Evolutionary conservation across 495 filamentous ascomycete species (phyloP), one percentile per base, ranked within the genome.

Genomic region (Aspergillus wentii): DNA sequence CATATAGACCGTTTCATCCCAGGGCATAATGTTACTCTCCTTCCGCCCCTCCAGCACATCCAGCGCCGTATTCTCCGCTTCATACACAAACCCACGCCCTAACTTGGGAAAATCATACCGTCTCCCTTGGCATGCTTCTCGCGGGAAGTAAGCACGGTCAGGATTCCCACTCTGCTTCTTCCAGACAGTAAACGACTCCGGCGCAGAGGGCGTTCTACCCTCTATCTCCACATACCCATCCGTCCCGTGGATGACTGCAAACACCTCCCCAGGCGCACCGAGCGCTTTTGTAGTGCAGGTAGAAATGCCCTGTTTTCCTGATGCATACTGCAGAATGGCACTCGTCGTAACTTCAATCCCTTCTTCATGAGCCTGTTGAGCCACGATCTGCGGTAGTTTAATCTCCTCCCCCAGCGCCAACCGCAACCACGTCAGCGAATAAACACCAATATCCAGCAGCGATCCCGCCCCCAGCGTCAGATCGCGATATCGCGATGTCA

Each of bases 391-490:
- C 9, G 52, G 48, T 4, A 20, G 25, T 17, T 46, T 38, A 19
- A 20, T 20, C 4, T 35, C 13, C 5, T 21, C 18, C 8, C 52
- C 45, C 13, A 56, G 45, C 4, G 39, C 33, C 3, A 54, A 21
- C 9, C 44, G 28, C 1, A 33, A 30, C 49, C 52, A 60, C 1
- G 50, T 54, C 7, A 60, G 39, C 4, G 45, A 27, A 29, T 60
- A 60, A 5, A 60, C 30, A 1, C 53, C 53, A 22, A 53, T 43
- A 26, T 48, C 49, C 4, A 57, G 41, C 10, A 57, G 18, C 2
- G 46, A 40, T 3, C 49, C 53, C 0, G 46, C 44, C 13, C 45
- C n/a, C n/a, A n/a, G n/a, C n/a, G n/a, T n/a, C n/a, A n/a, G n/a
- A n/a, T n/a, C n/a, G n/a, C n/a, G n/a, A n/a, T n/a, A n/a, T n/a